Conservation (phyloP, 1,139 yeast genomes). For the Sugiyamaella novakii region DNA sequence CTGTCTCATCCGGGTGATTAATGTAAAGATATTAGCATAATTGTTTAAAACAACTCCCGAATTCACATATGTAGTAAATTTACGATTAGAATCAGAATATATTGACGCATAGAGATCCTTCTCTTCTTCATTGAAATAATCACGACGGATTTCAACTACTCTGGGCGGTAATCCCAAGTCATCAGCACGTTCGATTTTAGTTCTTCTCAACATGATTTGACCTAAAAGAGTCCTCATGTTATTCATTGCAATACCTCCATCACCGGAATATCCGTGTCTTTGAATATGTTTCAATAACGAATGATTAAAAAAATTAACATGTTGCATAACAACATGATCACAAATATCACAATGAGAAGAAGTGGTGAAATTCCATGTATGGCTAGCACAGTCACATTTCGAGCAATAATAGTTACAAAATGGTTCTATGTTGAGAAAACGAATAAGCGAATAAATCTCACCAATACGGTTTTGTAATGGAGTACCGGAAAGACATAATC, state of each 20-base stretch:
- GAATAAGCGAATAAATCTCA: slow-evolving; percentile 85
- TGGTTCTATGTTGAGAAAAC: slow-evolving; percentile 82
- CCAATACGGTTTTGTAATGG: slow-evolving; percentile 96
- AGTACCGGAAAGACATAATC: slow-evolving; percentile 94
- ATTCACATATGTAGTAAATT: slow-evolving; percentile 82
- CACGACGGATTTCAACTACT: slow-evolving; percentile 82
- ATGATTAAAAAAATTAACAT: slow-evolving; percentile 92
- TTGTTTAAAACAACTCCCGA: slow-evolving; percentile 94
- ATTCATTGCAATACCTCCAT: slow-evolving; percentile 74
- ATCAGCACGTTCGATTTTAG: slow-evolving; percentile 94
- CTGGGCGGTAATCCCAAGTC: slow-evolving; percentile 97
- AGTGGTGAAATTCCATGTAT: slow-evolving; percentile 81
- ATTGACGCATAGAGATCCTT: slow-evolving; percentile 86
- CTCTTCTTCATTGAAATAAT: slow-evolving; percentile 89
- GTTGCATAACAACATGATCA: slow-evolving; percentile 92
- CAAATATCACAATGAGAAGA: slow-evolving; percentile 83
- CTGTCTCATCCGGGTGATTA: slow-evolving; percentile 96
- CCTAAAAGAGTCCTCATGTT: slow-evolving; percentile 72
- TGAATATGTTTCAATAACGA: slow-evolving; percentile 92
- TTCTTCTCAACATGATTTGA: slow-evolving; percentile 87
- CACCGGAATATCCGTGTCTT: slow-evolving; percentile 76
- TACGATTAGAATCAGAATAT: slow-evolving; percentile 82
- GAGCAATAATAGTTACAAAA: slow-evolving; percentile 89
- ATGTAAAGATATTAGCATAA: slow-evolving; percentile 93
- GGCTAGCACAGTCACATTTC: slow-evolving; percentile 78